phyloP scores from a whole-genome alignment of 78 protist species.

The Dictyostelium purpureum region DNA sequence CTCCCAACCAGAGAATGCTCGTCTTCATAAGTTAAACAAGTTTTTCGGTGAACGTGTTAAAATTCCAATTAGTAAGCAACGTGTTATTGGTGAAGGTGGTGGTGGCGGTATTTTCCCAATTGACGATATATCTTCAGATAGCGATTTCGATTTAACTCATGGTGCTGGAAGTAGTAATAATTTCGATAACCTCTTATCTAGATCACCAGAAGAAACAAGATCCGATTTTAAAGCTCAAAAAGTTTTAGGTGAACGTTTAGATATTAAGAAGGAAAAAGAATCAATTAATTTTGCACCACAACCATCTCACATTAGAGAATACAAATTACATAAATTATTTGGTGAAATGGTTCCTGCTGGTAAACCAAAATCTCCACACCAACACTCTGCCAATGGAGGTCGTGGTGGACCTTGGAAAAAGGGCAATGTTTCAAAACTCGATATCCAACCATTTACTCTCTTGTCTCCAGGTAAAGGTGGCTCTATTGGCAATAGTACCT shows the following conservation, averaged over 20 bases:
- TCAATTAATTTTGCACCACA: constrained; percentile 55
- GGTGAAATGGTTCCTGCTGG: constrained; percentile 60
- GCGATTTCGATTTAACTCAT: neutral
- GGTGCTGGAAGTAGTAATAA: neutral
- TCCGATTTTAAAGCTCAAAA: constrained; percentile 61
- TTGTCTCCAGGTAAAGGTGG: neutral
- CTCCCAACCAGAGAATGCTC: constrained; percentile 20
- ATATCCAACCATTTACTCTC: neutral
- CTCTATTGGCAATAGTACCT: no score
- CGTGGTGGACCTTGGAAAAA: constrained; percentile 13
- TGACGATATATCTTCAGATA: neutral
- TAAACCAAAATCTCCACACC: neutral
- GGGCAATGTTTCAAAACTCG: neutral
- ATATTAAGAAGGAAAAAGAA: constrained; percentile 38
- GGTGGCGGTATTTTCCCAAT: constrained; percentile 36
- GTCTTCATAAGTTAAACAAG: constrained; percentile 52
- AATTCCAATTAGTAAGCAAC: neutral
- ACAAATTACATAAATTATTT: constrained; percentile 38
- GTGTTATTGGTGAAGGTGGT: constrained; percentile 16
- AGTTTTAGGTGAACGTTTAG: constrained; percentile 45
- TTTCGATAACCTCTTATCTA: neutral
- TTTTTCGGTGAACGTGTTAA: constrained; percentile 65
- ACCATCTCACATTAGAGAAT: constrained; percentile 24
- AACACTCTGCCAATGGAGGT: neutral
- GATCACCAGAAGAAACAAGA: constrained; percentile 47